These are phyloP conservation scores for Microbotryomycetes sp. DNA, from an alignment of 1,284 basidiomycete genomes.

Conservation along the genomic window DNA sequence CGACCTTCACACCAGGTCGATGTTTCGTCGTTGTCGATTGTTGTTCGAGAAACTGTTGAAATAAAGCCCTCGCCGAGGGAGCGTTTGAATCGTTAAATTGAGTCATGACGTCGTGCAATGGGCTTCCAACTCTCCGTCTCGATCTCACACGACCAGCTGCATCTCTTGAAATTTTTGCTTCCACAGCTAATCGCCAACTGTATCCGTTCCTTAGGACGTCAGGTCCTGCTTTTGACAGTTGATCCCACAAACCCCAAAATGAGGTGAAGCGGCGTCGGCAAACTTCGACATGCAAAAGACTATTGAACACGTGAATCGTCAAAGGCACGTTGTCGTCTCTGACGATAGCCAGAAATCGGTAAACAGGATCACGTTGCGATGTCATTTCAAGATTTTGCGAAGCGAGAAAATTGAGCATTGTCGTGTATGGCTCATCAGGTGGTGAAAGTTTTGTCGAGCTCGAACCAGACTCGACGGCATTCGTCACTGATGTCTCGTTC, in stretches of 20 bases:
- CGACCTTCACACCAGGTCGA: background rate
- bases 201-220: background rate
- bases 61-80: constrained; percentile 7
- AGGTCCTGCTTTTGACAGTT: constrained; percentile 4
- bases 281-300: constrained; percentile 26
- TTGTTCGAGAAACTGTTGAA: constrained; percentile 1
- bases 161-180: constrained; percentile 4
- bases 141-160: background rate
- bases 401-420: constrained; percentile 12
- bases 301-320: constrained; percentile 9
- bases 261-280: constrained; percentile 13
- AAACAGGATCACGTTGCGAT: constrained; percentile 16
- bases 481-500: background rate
- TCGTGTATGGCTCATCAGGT: constrained; percentile 18
- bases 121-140: background rate
- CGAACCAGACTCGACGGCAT: background rate
- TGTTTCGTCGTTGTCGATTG: background rate
- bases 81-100: constrained; percentile 1
- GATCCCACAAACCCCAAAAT: constrained; percentile 26
- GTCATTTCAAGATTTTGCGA: background rate
- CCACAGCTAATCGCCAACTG: constrained; percentile 13
- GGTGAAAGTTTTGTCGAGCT: background rate
- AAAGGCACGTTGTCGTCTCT: constrained; percentile 6
- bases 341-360: constrained; percentile 13
- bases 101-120: constrained; percentile 6